phyloP scores from a whole-genome alignment of 2,329 filamentous ascomycete species.

The Lachnellula subtilissima region DNA sequence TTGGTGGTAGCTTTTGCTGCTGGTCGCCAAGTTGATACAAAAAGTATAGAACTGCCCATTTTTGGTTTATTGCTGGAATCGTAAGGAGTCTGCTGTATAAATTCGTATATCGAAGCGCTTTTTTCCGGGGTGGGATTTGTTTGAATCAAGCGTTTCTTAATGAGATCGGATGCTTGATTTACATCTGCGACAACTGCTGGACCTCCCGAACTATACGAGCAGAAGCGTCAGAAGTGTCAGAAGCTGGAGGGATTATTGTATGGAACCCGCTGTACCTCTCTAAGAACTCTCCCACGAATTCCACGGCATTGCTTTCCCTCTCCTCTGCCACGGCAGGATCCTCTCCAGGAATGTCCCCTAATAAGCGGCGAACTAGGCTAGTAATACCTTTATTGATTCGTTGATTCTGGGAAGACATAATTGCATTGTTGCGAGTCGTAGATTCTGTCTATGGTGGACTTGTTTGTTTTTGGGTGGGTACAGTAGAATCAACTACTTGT shows the following conservation, averaged over 20 bases:
- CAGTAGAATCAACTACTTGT: not conserved
- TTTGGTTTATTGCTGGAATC: conserved; percentile 88
- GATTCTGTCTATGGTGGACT: not conserved
- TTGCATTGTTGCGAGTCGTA: conserved; percentile 26
- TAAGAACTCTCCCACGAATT: conserved; percentile 44
- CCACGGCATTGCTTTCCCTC: conserved; percentile 59
- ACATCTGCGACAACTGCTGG: conserved; percentile 47
- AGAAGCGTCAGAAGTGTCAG: conserved; percentile 4
- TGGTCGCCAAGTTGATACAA: conserved; percentile 77
- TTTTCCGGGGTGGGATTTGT: conserved; percentile 67
- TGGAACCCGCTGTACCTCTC: conserved; percentile 28
- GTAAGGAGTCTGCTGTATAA: conserved; percentile 84
- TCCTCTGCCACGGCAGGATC: conserved; percentile 64
- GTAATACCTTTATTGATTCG: conserved; percentile 76
- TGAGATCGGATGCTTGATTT: conserved; percentile 88
- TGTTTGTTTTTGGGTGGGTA: not conserved
- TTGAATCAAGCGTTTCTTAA: conserved; percentile 80
- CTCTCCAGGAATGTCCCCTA: conserved; percentile 62
- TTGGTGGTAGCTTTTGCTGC: conserved; percentile 16
- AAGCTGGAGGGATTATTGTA: conserved; percentile 4
- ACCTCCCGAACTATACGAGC: conserved; percentile 20
- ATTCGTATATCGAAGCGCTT: conserved; percentile 82
- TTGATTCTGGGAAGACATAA: conserved; percentile 37
- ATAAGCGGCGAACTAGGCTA: conserved; percentile 69
- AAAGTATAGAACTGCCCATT: conserved; percentile 94